A percentile compares a stretch with the other conserved stretches of the same genome.
Conservation (phyloP, 208 protist genomes). For the Trypanosoma platydactyli region DNA sequence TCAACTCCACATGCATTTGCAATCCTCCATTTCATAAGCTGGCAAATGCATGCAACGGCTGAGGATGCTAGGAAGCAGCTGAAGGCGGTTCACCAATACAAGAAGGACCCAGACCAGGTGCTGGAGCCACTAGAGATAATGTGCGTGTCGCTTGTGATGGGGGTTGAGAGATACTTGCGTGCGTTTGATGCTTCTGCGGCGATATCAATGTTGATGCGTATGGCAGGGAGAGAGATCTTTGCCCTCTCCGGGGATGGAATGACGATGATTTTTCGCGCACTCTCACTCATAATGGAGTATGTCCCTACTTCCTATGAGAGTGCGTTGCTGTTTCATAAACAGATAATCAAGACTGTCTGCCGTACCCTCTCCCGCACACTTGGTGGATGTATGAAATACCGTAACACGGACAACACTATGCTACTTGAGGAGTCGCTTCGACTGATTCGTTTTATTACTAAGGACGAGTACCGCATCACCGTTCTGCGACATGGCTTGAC, state of each 20-base stretch:
- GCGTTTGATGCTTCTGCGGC: constrained; percentile 60
- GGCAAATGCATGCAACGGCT: neutral
- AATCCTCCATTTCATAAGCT: constrained; percentile 4
- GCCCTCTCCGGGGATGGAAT: constrained; percentile 52
- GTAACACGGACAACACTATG: constrained; percentile 41
- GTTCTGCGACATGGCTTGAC: constrained; percentile 57
- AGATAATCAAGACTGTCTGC: constrained; percentile 46
- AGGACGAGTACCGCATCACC: constrained; percentile 66
- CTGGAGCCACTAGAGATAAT: constrained; percentile 53
- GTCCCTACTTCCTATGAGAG: constrained; percentile 73
- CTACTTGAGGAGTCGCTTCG: constrained; percentile 80
- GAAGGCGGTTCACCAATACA: constrained; percentile 36
- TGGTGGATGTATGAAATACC: constrained; percentile 53
- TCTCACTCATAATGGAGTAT: constrained; percentile 84
- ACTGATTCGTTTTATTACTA: constrained; percentile 76
- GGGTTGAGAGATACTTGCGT: constrained; percentile 75
- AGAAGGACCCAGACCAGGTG: constrained; percentile 40
- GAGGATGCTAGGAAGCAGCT: constrained; percentile 65
- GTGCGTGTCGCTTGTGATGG: constrained; percentile 82
- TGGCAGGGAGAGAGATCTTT: constrained; percentile 43
- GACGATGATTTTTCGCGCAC: constrained; percentile 61
- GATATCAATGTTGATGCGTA: constrained; percentile 48
- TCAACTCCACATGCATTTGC: no score
- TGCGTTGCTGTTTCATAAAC: constrained; percentile 45
- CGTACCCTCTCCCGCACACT: constrained; percentile 55